Base-by-base conservation (phyloP, 176 grass and related monocot genomes). In the Pharus latifolius region DNA sequence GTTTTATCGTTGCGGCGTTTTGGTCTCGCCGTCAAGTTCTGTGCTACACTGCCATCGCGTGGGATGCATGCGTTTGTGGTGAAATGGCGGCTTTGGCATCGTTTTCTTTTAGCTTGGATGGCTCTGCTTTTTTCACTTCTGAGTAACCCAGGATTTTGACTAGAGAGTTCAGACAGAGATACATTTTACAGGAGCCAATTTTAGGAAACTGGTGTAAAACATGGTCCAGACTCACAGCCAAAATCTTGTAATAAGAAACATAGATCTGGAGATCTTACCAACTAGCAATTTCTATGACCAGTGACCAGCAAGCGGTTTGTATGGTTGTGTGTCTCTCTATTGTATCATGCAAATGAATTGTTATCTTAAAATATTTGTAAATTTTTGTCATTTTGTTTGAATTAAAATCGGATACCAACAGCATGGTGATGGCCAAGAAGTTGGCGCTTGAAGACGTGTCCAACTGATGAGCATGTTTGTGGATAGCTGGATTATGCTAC, bases 61-160 rank as follows among this genome's bases (percentile, higher is more conserved):
- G 25, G n/a, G 58, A 45, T 76, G 61, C 71, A 86, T 63, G 56
- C 15, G 37, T 60, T 60, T 80, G 29, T 20, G 46, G n/a, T 69
- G 61, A 67, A 85, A 33, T 51, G 34, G 20, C 20, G 33, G 1
- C 48, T 63, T 80, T 38, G 28, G 56, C 58, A 76, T 65, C 29
- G 18, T 55, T 75, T 86, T 86, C 65, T 11, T 76, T 76, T 54
- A 71, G 25, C 50, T 72, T 67, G 52, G 26, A 58, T 78, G 49
- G 3, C 60, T 72, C 59, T 45, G 32, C 42, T 70, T 66, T 74
- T 67, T 33, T 25, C 50, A 43, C 38, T 14, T 66, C 31, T 49
- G 78, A 50, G 34, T 72, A 43, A 31, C 10, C 17, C 31, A 20
- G 10, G 38, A 45, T 20, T 86, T 81, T 86, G 64, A 50, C 40